Percentiles rank a stretch among this genome's conserved stretches.
Evolutionary conservation across 108 stramenopile species (phyloP).

Genomic region (Cyclotella atomus): DNA sequence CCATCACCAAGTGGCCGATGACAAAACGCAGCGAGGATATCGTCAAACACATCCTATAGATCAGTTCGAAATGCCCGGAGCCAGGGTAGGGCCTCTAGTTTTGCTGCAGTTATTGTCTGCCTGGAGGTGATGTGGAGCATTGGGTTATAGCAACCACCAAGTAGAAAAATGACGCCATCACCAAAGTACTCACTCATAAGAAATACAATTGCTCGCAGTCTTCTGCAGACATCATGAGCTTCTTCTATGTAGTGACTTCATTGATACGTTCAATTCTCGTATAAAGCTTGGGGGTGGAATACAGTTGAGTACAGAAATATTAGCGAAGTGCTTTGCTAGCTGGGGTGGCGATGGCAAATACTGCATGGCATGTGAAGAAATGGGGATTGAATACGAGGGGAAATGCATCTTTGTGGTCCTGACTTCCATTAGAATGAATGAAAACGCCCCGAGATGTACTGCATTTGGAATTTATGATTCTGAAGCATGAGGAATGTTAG

Average conservation of each 20-base stretch:
- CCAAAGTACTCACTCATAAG: not conserved
- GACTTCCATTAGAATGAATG: not conserved
- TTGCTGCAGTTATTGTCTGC: not conserved
- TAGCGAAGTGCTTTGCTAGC: not conserved
- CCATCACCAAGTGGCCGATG: not conserved
- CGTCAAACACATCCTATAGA: not conserved
- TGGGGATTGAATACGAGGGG: not conserved
- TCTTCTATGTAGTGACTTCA: not conserved
- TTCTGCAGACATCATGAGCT: not conserved
- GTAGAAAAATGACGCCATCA: not conserved
- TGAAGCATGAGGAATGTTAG: not conserved
- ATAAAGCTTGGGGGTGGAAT: not conserved
- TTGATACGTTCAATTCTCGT: not conserved
- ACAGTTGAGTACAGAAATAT: not conserved
- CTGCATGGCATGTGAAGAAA: not conserved
- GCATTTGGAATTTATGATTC: constrained; percentile 3
- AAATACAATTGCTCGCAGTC: not conserved
- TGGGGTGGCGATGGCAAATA: not conserved
- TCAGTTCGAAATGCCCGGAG: not conserved
- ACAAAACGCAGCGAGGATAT: not conserved
- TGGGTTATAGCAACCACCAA: too few relatives aligned
- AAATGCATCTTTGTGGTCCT: not conserved
- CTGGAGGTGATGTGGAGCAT: too few relatives aligned
- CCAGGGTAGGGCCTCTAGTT: not conserved
- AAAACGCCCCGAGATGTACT: not conserved